phyloP scores from a whole-genome alignment of 495 filamentous ascomycete genomes.

The Penicillium cinerascens region DNA sequence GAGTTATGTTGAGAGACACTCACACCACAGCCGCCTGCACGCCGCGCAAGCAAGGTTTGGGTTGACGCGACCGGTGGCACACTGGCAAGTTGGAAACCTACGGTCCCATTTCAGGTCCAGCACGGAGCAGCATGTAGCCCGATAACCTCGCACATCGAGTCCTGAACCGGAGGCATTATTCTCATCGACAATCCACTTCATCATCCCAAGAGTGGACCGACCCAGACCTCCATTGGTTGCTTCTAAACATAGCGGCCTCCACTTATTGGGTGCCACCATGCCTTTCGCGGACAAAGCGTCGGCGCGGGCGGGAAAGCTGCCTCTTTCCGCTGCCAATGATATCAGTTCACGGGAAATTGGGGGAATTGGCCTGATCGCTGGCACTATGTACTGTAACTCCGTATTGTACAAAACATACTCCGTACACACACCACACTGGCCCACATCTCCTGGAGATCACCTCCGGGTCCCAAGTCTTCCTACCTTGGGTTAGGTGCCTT shows the following conservation, averaged over 20 bases:
- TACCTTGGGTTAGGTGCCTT: conserved; percentile 4
- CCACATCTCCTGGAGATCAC: not conserved
- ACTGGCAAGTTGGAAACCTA: not conserved
- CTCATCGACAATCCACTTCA: not conserved
- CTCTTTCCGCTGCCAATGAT: conserved; percentile 19
- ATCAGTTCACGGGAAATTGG: conserved; percentile 7
- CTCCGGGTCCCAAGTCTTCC: conserved; percentile 1
- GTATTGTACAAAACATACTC: too few species aligned
- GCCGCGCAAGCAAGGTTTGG: conserved; percentile 20
- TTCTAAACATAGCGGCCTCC: conserved; percentile 27
- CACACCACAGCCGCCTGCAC: conserved; percentile 12
- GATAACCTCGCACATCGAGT: conserved; percentile 2
- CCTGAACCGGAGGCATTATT: conserved; percentile 4
- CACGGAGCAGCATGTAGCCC: not conserved
- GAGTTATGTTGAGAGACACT: not conserved
- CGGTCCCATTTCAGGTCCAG: not conserved
- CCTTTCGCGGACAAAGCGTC: conserved; percentile 13
- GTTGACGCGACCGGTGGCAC: conserved; percentile 14
- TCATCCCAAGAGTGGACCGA: conserved; percentile 10
- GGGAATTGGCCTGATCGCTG: not conserved
- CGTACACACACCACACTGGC: not conserved
- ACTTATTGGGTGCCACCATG: conserved; percentile 1
- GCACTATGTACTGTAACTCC: too few species aligned
- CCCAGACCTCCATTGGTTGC: conserved; percentile 17
- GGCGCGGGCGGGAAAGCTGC: conserved; percentile 13